These are phyloP conservation scores for Begonia loranthoides DNA, from an alignment of 306 rosid species.

Conservation along the genomic window DNA sequence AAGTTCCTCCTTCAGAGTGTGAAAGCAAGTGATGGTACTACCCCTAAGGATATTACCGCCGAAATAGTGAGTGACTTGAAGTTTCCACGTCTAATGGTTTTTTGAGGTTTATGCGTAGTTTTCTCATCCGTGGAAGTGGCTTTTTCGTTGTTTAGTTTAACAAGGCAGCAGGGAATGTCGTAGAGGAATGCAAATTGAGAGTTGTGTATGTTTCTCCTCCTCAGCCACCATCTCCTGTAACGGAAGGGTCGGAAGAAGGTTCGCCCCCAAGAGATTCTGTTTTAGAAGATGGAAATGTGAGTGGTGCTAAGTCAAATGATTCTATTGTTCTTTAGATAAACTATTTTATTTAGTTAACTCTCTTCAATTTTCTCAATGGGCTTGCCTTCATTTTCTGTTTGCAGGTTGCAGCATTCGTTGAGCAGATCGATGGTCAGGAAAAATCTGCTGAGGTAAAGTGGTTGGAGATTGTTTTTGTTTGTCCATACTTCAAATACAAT, in stretches of 20 bases:
- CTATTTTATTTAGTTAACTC: background rate
- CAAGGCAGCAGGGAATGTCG: constrained; percentile 35
- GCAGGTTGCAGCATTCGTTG: constrained; percentile 39
- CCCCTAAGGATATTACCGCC: background rate
- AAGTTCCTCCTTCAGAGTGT: constrained; percentile 5
- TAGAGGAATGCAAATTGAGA: constrained; percentile 45
- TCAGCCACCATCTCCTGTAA: constrained; percentile 38
- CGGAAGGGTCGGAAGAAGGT: constrained; percentile 14
- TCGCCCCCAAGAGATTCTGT: constrained; percentile 36
- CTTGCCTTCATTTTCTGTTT: constrained; percentile 6
- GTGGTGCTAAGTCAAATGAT: constrained; percentile 2
- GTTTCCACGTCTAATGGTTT: background rate
- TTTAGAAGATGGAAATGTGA: constrained; percentile 29
- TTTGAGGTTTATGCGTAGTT: background rate
- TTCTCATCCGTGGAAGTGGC: constrained; percentile 13
- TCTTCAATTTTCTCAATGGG: no score
- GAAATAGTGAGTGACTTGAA: background rate
- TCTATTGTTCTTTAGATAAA: constrained; percentile 29
- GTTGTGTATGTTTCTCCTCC: constrained; percentile 41
- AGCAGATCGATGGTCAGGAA: constrained; percentile 27
- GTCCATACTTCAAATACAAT: background rate
- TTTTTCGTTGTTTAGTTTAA: constrained; percentile 20
- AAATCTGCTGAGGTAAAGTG: constrained; percentile 53
- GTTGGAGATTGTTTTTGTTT: background rate
- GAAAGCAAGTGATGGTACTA: background rate